Evolutionary conservation across 164 flowering plant genomes (phyloP).

Genomic region (Hamamelis virginiana): DNA sequence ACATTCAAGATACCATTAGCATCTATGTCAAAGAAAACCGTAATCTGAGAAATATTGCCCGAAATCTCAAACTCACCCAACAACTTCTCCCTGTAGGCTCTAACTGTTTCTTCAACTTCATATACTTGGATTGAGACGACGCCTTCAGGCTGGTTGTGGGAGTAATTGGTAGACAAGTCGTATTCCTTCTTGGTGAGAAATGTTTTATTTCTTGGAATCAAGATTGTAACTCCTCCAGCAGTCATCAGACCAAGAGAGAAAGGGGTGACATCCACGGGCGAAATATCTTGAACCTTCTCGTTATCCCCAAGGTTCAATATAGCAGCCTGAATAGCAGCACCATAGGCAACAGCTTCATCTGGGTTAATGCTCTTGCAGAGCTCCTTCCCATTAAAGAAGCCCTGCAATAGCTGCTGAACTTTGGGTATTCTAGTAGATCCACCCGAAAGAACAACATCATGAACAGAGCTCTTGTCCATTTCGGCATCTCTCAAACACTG

Average conservation of each 20-base stretch:
- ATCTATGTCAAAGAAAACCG: constrained; percentile 43
- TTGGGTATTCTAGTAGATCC: constrained; percentile 49
- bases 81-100: constrained; percentile 39
- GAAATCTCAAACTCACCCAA: constrained; percentile 40
- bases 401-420: constrained; percentile 42
- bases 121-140: constrained; percentile 37
- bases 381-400: constrained; percentile 41
- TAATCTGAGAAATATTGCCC: constrained; percentile 36
- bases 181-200: constrained; percentile 45
- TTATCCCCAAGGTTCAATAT: constrained; percentile 40
- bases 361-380: constrained; percentile 46
- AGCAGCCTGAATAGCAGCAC: constrained; percentile 44
- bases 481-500: constrained; percentile 46
- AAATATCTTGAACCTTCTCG: constrained; percentile 37
- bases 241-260: constrained; percentile 36
- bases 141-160: constrained; percentile 36
- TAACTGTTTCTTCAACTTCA: constrained; percentile 44
- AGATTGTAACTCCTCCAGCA: constrained; percentile 36
- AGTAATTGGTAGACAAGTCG: constrained; percentile 27
- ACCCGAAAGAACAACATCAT: constrained; percentile 47
- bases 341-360: constrained; percentile 48
- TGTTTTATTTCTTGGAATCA: constrained; percentile 45
- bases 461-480: constrained; percentile 39
- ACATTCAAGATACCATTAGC: constrained; percentile 47
- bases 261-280: constrained; percentile 41